Evolutionary conservation across 2,329 filamentous ascomycete genomes (phyloP), one percentile per base, ranked within the genome.

Genomic region (Colletotrichum brevisporum): DNA sequence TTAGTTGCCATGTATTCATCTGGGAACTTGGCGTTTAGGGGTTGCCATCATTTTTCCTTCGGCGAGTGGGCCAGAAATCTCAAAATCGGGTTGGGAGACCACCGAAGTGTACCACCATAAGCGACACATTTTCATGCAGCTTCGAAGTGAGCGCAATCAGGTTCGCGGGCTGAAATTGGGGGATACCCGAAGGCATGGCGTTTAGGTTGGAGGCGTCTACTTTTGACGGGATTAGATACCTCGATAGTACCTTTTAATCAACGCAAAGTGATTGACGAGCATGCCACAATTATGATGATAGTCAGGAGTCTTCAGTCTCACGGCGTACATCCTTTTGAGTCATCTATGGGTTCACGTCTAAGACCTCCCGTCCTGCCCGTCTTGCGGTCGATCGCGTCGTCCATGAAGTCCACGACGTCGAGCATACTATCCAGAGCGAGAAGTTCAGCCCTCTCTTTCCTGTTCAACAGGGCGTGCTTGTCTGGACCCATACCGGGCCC

Each of bases 391-490:
- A 83, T 81, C 69, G 83, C 84, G 31, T 83, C 83, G 71, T 91
- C 88, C 63, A 91, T 76, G 70, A 86, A 90, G 73, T 91, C 89
- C 9, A 91, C 77, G 56, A 91, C 75, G 54, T 90, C 88, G 50
- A 88, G 77, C 79, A 89, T 88, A 66, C 85, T 85, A 12, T 77
- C 79, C 71, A 86, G 82, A 57, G 78, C 82, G 63, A 85, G 82
- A 74, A 92, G 77, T 36, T 78, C 78, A 16, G 77, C 76, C 69
- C 89, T 82, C 76, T 91, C 88, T 75, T 83, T 84, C 75, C 86
- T 89, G n/a, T 75, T 83, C 69, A 91, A 76, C 74, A 91, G 80
- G 5, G 84, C 77, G 2, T 76, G 76, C 78, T 88, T 88, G 74
- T 87, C 82, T 13, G 83, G 75, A 0, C 85, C 84, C 78, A 89